These are phyloP conservation scores for Kazachstania kunashirensis DNA, from an alignment of 805 yeast genomes.

Conservation along the genomic window DNA sequence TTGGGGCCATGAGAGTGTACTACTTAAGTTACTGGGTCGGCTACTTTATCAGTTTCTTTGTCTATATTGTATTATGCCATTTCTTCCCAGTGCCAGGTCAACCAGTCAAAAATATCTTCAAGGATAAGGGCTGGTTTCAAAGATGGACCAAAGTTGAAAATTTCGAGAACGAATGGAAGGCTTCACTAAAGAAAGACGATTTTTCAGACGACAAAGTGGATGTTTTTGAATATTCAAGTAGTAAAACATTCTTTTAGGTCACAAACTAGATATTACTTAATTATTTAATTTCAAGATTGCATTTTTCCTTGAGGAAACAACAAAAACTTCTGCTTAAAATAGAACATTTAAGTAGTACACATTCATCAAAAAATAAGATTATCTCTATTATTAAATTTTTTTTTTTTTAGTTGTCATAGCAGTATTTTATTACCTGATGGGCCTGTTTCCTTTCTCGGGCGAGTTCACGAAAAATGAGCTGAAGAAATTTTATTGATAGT, in stretches of 20 bases:
- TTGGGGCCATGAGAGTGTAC: constrained; percentile 65
- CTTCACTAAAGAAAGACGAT: constrained; percentile 12
- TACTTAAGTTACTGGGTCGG: constrained; percentile 70
- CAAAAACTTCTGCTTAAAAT: too few relatives aligned
- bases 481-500: too few relatives aligned
- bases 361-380: too few relatives aligned
- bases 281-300: too few relatives aligned
- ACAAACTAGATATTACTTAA: too few relatives aligned
- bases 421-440: too few relatives aligned
- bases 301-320: too few relatives aligned
- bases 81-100: constrained; percentile 45
- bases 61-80: constrained; percentile 45
- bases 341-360: too few relatives aligned
- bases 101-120: constrained; percentile 32
- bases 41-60: constrained; percentile 45
- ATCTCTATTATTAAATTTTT: too few relatives aligned
- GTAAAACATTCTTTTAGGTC: constrained; percentile 9
- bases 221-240: constrained; percentile 10
- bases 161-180: constrained; percentile 36
- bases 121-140: constrained; percentile 52
- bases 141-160: constrained; percentile 53
- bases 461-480: too few relatives aligned
- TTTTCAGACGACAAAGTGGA: constrained; percentile 12
- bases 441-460: too few relatives aligned
- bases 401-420: too few relatives aligned